These are phyloP conservation scores for Penicillium hordei DNA, from an alignment of 2,329 filamentous ascomycete genomes.

Conservation along the genomic window DNA sequence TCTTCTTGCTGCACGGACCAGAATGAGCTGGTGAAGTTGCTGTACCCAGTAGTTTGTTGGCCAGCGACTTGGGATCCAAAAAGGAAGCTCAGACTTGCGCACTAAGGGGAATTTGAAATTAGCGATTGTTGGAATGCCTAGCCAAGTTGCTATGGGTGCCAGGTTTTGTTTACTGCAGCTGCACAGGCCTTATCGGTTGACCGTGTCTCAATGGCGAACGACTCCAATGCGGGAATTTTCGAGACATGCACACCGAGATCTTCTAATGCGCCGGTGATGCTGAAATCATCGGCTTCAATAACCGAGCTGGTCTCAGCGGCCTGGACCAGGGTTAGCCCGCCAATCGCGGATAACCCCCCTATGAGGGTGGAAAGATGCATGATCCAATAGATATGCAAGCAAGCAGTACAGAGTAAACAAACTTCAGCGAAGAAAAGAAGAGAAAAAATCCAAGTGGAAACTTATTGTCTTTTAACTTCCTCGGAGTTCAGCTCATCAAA, in stretches of 20 bases:
- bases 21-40: constrained; percentile 27
- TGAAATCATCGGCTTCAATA: constrained; percentile 9
- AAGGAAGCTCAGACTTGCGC: constrained; percentile 12
- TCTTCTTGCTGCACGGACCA: constrained; percentile 41
- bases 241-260: constrained; percentile 11
- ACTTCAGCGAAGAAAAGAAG: not conserved
- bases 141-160: not conserved
- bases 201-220: not conserved
- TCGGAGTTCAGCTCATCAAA: not conserved
- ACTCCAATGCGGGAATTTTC: constrained; percentile 6
- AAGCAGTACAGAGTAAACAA: not conserved
- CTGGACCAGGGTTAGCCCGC: constrained; percentile 1
- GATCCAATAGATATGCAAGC: not conserved
- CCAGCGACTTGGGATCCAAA: constrained; percentile 19
- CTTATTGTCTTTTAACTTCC: not conserved
- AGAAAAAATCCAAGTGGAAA: not conserved
- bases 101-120: constrained; percentile 5
- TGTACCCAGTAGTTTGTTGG: constrained; percentile 19
- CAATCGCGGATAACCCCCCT: constrained; percentile 6
- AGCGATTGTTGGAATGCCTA: not conserved
- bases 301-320: not conserved
- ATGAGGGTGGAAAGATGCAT: constrained; percentile 8
- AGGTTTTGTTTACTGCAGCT: not conserved
- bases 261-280: constrained; percentile 1
- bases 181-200: constrained; percentile 7